Base-by-base conservation (phyloP, 2,329 filamentous ascomycete species). In the Nannizziopsis barbatae region DNA sequence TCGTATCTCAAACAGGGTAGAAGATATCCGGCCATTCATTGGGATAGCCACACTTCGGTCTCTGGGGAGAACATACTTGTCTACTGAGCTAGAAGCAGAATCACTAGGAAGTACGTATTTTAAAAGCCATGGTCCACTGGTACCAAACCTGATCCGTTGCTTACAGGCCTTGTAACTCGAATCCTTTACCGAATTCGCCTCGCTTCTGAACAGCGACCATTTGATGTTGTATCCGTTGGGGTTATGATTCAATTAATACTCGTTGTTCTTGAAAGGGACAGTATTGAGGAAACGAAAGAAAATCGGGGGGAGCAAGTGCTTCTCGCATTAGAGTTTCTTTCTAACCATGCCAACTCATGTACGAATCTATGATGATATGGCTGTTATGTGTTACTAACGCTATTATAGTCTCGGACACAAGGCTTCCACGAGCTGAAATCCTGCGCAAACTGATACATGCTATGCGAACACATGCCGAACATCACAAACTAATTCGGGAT, bases 401-500 rank as follows among this genome's bases (percentile, higher is more conserved):
- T 45, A 17, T 22, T 45, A n/a, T 52, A 70, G 67, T 72, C 62
- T 75, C 79, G 27, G 84, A 95, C 57, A 73, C 77, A 45, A 77
- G 81, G 30, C 75, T 95, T 20, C 88, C 90, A 27, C 81, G 92
- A 7, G 75, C 77, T 45, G 79, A 88, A 50, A 73, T 95, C 33
- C 66, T 96, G 3, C 71, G 77, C 2, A 74, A 77, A 2, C 72
- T 98, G 33, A 81, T 95, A 49, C 73, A 73, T 39, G 83, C 88
- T 1, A 93, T 98, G 85, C 86, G 93, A 62, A 77, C 71, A 52
- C 95, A 94, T 64, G 83, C 81, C 39, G 88, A 94, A 60, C 92
- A 98, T 66, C 95, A 95, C 71, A 95, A 95, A 67, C 73, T 89
- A 50, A 80, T 95, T 67, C 95, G 90, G 64, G 92, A 98, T 65